phyloP scores from a whole-genome alignment of 306 rosid genomes.

The Vigna radiata region DNA sequence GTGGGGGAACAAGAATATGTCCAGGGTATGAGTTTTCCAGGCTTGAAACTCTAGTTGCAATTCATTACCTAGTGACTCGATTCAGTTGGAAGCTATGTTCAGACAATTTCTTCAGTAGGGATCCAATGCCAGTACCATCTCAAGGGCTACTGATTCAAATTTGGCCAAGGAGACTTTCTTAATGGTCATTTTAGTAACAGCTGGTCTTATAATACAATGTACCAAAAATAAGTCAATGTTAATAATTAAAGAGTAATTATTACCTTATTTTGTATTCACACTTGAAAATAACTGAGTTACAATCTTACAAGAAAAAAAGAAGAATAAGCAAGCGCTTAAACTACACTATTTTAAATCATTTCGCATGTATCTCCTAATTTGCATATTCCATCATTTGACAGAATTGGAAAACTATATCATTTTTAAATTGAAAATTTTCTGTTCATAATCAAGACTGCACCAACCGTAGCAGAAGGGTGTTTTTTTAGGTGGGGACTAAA shows the following conservation, averaged over 20 bases:
- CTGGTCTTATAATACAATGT: background rate
- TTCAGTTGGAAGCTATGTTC: conserved; percentile 77
- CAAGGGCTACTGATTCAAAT: conserved; percentile 65
- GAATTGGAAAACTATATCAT: background rate
- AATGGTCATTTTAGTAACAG: conserved; percentile 24
- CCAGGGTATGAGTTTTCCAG: conserved; percentile 77
- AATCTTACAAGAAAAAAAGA: background rate
- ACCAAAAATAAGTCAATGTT: conserved; percentile 3
- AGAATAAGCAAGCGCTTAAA: conserved; percentile 18
- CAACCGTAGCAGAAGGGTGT: background rate
- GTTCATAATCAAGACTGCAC: background rate
- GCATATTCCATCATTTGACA: background rate
- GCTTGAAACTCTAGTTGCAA: conserved; percentile 66
- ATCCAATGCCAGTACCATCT: conserved; percentile 63
- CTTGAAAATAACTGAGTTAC: background rate
- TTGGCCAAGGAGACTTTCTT: conserved; percentile 51
- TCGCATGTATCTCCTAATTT: background rate
- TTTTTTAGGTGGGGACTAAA: background rate
- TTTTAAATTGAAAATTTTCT: background rate
- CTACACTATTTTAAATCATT: background rate
- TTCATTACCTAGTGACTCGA: conserved; percentile 69
- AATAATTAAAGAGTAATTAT: background rate
- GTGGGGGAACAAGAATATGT: conserved; percentile 75
- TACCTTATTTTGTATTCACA: background rate
- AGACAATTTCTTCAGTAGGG: conserved; percentile 63